Conservation (phyloP, 1,284 basidiomycete species). For the Cerrena zonata region DNA sequence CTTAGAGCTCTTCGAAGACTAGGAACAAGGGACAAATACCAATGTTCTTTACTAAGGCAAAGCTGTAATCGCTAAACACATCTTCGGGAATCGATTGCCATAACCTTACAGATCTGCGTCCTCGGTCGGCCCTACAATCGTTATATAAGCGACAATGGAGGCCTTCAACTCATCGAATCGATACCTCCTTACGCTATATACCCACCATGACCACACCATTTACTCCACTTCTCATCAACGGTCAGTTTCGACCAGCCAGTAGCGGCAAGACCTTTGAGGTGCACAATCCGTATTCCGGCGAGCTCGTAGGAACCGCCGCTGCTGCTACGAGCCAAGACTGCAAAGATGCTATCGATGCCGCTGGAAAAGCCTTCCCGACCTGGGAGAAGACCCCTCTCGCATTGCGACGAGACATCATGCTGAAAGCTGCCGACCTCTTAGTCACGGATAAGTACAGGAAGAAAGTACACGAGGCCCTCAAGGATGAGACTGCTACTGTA, state of each 20-base stretch:
- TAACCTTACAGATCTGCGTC: too few relatives aligned
- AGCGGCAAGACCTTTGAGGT: conserved; percentile 40
- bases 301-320: conserved; percentile 38
- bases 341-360: conserved; percentile 41
- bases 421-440: conserved; percentile 42
- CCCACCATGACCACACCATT: too few relatives aligned
- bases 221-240: conserved; percentile 29
- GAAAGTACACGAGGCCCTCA: conserved; percentile 28
- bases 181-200: too few relatives aligned
- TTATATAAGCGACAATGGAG: too few relatives aligned
- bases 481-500: conserved; percentile 37
- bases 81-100: too few relatives aligned
- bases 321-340: conserved; percentile 44
- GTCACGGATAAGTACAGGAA: conserved; percentile 36
- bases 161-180: too few relatives aligned
- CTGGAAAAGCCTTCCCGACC: conserved; percentile 40
- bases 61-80: too few relatives aligned
- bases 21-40: too few relatives aligned
- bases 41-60: too few relatives aligned
- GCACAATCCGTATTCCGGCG: conserved; percentile 36
- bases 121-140: too few relatives aligned
- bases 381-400: conserved; percentile 41
- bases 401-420: conserved; percentile 39
- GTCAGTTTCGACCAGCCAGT: conserved; percentile 32
- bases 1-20: too few relatives aligned